A percentile compares a stretch with the other conserved stretches of the same genome.
Conservation (phyloP, 257 asterid genomes). For the Thymus quinquecostatus region DNA sequence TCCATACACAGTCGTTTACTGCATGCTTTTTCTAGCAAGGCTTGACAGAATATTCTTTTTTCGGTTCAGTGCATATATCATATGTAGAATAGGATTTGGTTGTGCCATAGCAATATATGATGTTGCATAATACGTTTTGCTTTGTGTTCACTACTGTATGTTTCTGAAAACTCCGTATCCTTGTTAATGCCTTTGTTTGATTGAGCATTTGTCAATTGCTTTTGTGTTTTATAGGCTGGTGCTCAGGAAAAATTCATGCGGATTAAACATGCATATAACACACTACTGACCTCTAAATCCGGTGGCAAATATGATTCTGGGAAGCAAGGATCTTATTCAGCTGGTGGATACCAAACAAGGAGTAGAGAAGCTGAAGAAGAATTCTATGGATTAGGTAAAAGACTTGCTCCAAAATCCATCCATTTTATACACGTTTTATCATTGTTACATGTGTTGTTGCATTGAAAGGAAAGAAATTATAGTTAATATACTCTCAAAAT, state of each 20-base stretch:
- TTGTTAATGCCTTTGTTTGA: not conserved
- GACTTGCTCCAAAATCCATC: conserved; percentile 21
- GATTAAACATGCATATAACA: conserved; percentile 93
- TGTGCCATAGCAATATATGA: not conserved
- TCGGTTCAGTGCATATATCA: not conserved
- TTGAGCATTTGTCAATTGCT: conserved; percentile 11
- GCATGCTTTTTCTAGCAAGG: not conserved
- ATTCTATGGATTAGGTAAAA: conserved; percentile 88
- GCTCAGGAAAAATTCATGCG: conserved; percentile 91
- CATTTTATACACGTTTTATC: conserved; percentile 9
- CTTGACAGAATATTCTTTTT: not conserved
- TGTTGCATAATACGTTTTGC: not conserved
- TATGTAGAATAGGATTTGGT: not conserved
- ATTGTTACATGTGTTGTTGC: not conserved
- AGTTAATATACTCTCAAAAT: conserved; percentile 13
- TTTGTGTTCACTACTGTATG: not conserved
- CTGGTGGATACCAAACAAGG: conserved; percentile 48
- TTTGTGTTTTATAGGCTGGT: conserved; percentile 52
- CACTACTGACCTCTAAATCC: conserved; percentile 68
- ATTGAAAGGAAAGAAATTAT: conserved; percentile 12
- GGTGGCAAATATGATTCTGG: conserved; percentile 56
- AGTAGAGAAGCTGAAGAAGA: conserved; percentile 68
- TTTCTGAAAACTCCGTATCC: not conserved
- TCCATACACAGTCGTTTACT: not conserved
- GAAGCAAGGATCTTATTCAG: conserved; percentile 47